Evolutionary conservation across 129 eudicot genomes (phyloP).

Genomic region (Cynara cardunculus): DNA sequence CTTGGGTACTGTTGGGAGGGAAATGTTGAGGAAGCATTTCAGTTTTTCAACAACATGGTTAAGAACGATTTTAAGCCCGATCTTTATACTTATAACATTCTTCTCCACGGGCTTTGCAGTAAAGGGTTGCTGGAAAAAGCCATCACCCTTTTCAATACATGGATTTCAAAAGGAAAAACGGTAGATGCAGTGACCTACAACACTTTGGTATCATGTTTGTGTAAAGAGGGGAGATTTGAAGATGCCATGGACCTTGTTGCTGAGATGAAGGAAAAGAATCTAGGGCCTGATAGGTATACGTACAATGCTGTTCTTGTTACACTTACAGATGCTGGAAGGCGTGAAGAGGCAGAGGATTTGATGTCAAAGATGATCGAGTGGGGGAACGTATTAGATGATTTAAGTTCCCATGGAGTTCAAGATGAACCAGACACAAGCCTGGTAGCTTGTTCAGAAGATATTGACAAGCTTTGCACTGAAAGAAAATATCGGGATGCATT

Average conservation of each 20-base stretch:
- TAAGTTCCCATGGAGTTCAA: constrained; percentile 21
- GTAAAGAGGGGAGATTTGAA: constrained; percentile 66
- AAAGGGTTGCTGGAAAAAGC: constrained; percentile 84
- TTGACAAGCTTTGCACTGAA: constrained; percentile 57
- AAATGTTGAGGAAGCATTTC: constrained; percentile 77
- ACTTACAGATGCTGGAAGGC: constrained; percentile 52
- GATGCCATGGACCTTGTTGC: constrained; percentile 59
- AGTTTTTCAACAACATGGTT: constrained; percentile 73
- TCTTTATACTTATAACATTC: constrained; percentile 69
- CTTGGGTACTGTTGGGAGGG: constrained; percentile 80
- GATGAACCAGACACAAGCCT: constrained; percentile 39
- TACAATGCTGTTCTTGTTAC: constrained; percentile 54
- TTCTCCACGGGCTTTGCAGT: constrained; percentile 74
- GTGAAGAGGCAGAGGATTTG: constrained; percentile 52
- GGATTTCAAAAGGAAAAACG: constrained; percentile 58
- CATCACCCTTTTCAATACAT: constrained; percentile 56
- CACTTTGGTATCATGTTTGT: constrained; percentile 66
- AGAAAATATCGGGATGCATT: constrained; percentile 79
- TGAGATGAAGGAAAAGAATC: constrained; percentile 62
- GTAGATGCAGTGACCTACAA: constrained; percentile 76
- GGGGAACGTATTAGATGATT: constrained; percentile 24
- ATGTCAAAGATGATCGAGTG: constrained; percentile 44
- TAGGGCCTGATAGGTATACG: constrained; percentile 72
- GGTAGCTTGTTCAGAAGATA: constrained; percentile 46
- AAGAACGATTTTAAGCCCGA: constrained; percentile 68